phyloP scores from a whole-genome alignment of 345 rosid species.

The Anastatica hierochuntica region DNA sequence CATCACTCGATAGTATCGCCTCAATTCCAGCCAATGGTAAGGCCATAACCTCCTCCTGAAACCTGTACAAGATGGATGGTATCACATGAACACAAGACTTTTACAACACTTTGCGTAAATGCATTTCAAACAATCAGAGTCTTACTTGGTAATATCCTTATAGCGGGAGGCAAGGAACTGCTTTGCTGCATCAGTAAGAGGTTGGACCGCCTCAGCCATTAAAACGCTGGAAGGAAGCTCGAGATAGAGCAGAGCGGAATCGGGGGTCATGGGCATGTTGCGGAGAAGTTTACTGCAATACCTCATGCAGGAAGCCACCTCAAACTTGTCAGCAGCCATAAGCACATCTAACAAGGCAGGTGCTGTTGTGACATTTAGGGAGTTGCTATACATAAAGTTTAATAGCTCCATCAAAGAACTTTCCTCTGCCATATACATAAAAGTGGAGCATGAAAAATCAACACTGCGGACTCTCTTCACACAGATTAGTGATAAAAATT shows the following conservation, averaged over 20 bases:
- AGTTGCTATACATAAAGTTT: conserved; percentile 86
- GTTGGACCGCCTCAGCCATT: conserved; percentile 90
- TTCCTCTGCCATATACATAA: conserved; percentile 54
- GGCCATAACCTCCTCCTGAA: conserved; percentile 76
- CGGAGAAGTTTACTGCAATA: conserved; percentile 73
- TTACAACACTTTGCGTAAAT: not conserved
- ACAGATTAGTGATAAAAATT: no score
- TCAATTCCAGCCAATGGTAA: conserved; percentile 85
- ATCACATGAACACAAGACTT: not conserved
- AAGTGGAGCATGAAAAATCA: not conserved
- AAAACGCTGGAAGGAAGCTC: conserved; percentile 89
- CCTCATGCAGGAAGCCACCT: conserved; percentile 97
- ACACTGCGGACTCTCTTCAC: not conserved
- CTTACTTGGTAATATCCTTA: conserved; percentile 81
- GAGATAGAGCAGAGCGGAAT: conserved; percentile 85
- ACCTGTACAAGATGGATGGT: conserved; percentile 32
- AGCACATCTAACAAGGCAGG: conserved; percentile 85
- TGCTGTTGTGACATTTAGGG: conserved; percentile 55
- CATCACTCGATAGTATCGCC: conserved; percentile 77
- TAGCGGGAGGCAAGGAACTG: conserved; percentile 71
- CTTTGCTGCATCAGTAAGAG: conserved; percentile 89
- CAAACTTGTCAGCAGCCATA: conserved; percentile 98
- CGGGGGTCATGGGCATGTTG: conserved; percentile 73
- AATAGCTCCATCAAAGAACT: conserved; percentile 91
- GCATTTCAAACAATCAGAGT: not conserved